Base-by-base conservation (phyloP, 2,329 filamentous ascomycete species). In the Blastomyces silverae region DNA sequence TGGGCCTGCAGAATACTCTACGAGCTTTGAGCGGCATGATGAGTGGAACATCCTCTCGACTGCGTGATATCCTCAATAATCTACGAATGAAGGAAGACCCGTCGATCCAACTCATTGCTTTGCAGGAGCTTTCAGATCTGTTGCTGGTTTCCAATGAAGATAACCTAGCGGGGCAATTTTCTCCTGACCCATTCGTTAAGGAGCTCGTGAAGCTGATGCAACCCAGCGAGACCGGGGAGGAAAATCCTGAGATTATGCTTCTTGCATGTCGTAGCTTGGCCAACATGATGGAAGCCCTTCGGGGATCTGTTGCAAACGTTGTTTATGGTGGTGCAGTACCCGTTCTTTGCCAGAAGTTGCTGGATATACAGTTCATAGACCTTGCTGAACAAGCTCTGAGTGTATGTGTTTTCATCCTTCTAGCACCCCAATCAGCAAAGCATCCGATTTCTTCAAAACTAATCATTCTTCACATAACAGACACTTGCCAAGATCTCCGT, bases 241-340 rank as follows among this genome's bases (percentile, higher is more conserved):
- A 95, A 74, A 97, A 96, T 70, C 90, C 92, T 0, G 94, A 99
- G 76, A 91, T 97, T 67, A 97, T 97, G 93, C 87, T 99, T 15
- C 83, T 97, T 66, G 93, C 94, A 25, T 99, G 94, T 74, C 89
- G 95, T 66, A 97, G 91, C 76, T 84, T 99, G 71, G 94, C 94
- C 66, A 97, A 99, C 75, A 78, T 99, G 64, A 99, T 99, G 94
- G 94, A 99, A 76, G 95, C 93, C 34, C 81, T 99, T 39, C 92
- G 94, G 25, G 88, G 91, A 44, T 93, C 93, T 65, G 94, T 94
- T 60, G 90, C 92, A 15, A 97, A 96, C 74, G 92, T 99, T 17
- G 94, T 97, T 3, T 97, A 97, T 74, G 93, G 92, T n/a, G 91
- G 92, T 61, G 94, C 94, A 44, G 94, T 99, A 5, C 92, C 94